phyloP scores from a whole-genome alignment of 179 eudicot genomes.

The Vitellaria paradoxa region DNA sequence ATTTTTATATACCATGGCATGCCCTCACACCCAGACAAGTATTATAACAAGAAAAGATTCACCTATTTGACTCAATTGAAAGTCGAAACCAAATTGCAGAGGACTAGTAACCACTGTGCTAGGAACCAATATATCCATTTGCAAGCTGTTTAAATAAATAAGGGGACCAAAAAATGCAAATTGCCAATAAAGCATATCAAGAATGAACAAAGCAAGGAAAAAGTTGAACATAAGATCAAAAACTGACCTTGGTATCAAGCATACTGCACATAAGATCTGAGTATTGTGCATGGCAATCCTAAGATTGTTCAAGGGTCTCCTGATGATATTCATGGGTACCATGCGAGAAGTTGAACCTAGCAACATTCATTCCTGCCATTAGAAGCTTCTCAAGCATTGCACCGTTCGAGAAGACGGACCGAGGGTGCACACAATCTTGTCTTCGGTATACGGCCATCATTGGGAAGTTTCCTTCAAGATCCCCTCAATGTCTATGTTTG shows the following conservation, averaged over 20 bases:
- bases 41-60: not conserved
- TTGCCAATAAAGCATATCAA: not conserved
- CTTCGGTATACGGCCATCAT: slow-evolving; percentile 75
- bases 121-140: not conserved
- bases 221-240: not conserved
- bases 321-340: slow-evolving; percentile 82
- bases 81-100: not conserved
- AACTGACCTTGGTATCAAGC: slow-evolving; percentile 83
- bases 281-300: slow-evolving; percentile 78
- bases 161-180: not conserved
- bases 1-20: not conserved
- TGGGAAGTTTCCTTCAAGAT: slow-evolving; percentile 37
- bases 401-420: slow-evolving; percentile 78
- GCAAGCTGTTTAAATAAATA: not conserved
- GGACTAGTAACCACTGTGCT: not conserved
- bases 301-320: slow-evolving; percentile 72
- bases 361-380: slow-evolving; percentile 81
- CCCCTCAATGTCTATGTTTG: slow-evolving; percentile 45
- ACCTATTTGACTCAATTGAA: not conserved
- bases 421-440: slow-evolving; percentile 84
- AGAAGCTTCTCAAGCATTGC: slow-evolving; percentile 77
- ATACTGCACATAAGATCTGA: slow-evolving; percentile 75
- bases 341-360: slow-evolving; percentile 83
- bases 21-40: not conserved
- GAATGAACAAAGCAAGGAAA: not conserved